A percentile compares a stretch with the other conserved stretches of the same genome.
Evolutionary conservation across 2,329 filamentous ascomycete genomes (phyloP).

Genomic region (Aureobasidium sp.): DNA sequence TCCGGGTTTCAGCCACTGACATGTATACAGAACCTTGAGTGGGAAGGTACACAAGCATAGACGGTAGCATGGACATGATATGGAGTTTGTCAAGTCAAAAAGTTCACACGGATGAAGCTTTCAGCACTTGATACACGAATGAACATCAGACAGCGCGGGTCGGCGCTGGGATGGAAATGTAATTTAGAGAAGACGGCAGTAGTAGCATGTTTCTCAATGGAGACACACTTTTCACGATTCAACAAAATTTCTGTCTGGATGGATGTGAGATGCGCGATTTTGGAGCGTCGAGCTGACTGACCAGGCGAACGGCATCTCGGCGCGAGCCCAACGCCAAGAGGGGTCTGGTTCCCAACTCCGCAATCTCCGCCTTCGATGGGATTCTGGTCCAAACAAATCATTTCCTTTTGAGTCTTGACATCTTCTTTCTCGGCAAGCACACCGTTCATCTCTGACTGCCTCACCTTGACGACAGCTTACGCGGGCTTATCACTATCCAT

Average conservation of each 20-base stretch:
- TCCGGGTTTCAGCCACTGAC: neutral
- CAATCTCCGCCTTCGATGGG: slow-evolving; percentile 14
- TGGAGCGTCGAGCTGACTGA: neutral
- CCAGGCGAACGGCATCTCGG: neutral
- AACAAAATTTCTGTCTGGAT: neutral
- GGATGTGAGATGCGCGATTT: slow-evolving; percentile 8
- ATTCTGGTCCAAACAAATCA: slow-evolving; percentile 15
- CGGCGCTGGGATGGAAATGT: slow-evolving; percentile 12
- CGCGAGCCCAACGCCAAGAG: neutral
- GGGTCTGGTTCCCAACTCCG: neutral
- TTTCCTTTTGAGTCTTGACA: slow-evolving; percentile 10
- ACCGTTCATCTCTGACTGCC: neutral
- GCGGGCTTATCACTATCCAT: neutral
- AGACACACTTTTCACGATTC: slow-evolving; percentile 6
- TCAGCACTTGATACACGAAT: neutral
- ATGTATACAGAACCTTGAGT: slow-evolving; percentile 26
- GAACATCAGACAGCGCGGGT: neutral
- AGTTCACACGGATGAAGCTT: slow-evolving; percentile 5
- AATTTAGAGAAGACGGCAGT: slow-evolving; percentile 6
- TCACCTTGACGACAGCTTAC: neutral
- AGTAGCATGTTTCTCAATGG: slow-evolving; percentile 10
- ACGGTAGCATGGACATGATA: slow-evolving; percentile 12
- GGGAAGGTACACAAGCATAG: slow-evolving; percentile 23
- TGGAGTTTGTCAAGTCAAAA: neutral
- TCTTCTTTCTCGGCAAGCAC: neutral